Evolutionary conservation across 2,329 filamentous ascomycete genomes (phyloP).

Genomic region (Paecilomyces formosus): DNA sequence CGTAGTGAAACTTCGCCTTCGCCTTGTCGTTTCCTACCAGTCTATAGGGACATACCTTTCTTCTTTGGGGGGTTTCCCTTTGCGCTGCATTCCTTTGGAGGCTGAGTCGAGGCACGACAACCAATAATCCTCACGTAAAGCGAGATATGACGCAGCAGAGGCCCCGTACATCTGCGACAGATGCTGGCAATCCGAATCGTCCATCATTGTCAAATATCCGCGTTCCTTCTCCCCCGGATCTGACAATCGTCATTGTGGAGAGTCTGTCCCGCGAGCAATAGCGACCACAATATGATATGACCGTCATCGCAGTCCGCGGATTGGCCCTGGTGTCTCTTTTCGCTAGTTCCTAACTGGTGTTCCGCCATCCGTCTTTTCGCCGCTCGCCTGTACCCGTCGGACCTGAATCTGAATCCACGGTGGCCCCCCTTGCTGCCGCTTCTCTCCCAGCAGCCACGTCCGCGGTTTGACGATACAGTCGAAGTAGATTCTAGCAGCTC

Average conservation of each 20-base stretch:
- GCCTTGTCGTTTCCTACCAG: background rate
- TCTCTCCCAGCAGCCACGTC: background rate
- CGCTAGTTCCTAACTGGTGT: background rate
- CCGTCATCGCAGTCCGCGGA: background rate
- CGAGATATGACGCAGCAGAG: background rate
- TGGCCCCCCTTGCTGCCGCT: background rate
- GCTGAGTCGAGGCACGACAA: background rate
- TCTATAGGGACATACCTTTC: background rate
- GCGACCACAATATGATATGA: background rate
- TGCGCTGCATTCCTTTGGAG: background rate
- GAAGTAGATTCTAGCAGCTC: background rate
- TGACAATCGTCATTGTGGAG: background rate
- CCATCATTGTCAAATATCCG: background rate
- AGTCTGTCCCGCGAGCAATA: background rate
- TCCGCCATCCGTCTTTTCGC: background rate
- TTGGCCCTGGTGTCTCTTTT: background rate
- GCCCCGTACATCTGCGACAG: background rate
- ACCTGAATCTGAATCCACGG: background rate
- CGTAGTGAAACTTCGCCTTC: background rate
- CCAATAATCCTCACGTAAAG: background rate
- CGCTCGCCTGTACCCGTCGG: background rate
- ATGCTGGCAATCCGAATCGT: background rate
- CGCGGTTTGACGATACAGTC: background rate
- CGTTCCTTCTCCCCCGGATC: background rate
- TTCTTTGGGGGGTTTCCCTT: too few relatives aligned